Percentiles rank a stretch among this genome's conserved stretches.
These are phyloP conservation scores for Hemileccinum rubropunctum DNA, from an alignment of 768 basidiomycete genomes.

Conservation along the genomic window DNA sequence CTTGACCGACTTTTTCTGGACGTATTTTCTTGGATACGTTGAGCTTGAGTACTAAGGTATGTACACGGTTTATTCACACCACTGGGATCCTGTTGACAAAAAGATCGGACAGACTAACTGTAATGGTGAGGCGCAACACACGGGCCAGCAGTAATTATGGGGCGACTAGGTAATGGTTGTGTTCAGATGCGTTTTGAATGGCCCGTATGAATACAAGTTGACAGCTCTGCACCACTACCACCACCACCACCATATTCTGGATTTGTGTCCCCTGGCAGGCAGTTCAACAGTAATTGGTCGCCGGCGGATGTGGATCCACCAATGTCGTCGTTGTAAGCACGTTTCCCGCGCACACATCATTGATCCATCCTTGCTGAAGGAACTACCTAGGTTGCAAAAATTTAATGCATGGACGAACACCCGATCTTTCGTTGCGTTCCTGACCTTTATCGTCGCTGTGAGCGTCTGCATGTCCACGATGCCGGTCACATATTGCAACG, in stretches of 20 bases:
- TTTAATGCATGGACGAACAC: neutral
- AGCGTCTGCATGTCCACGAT: conserved; percentile 6
- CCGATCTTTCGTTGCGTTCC: neutral
- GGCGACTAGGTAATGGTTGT: conserved; percentile 2
- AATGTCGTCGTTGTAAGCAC: conserved; percentile 4
- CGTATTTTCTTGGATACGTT: too few species aligned
- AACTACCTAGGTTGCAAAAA: neutral
- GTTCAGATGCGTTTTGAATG: too few species aligned
- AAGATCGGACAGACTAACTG: neutral
- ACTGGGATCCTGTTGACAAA: neutral
- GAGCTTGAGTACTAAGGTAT: too few species aligned
- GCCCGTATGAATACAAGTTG: neutral
- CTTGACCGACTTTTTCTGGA: too few species aligned
- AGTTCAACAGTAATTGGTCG: neutral
- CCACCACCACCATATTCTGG: conserved; percentile 12
- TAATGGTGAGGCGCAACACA: neutral
- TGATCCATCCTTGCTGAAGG: too few species aligned
- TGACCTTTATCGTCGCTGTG: conserved; percentile 1
- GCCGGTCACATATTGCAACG: conserved; percentile 17
- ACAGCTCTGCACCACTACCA: neutral
- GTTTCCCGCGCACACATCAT: neutral
- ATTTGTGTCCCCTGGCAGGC: neutral
- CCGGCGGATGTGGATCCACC: neutral
- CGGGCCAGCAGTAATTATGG: conserved; percentile 1
- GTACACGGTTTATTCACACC: neutral